Base-by-base conservation (phyloP, 1,284 basidiomycete species). In the Mycena citricolor region DNA sequence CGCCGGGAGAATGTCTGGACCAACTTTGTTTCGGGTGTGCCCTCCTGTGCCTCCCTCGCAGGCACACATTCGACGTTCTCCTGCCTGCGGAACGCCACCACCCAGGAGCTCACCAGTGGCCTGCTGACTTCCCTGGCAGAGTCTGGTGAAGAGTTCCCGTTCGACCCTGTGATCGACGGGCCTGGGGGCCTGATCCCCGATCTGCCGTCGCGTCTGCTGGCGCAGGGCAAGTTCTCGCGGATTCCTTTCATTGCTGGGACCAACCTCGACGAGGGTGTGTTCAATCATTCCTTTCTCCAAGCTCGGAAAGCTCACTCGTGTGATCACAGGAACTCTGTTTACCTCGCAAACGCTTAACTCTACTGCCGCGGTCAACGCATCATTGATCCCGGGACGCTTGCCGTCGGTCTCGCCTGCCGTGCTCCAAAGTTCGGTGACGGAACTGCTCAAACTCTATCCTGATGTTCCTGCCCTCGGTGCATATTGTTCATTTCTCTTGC, bases 231-330 rank as follows among this genome's bases (percentile, higher is more conserved):
- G 6, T 74, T 73, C 48, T 61, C 70, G 3, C 52, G 58, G 5
- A 33, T 77, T 2, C 74, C 76, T 2, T 72, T 74, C 49, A 75
- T 78, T 28, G 61, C 71, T 14, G 74, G 75, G 5, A 73, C 72
- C 1, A 68, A 67, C 46, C 58, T 71, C 3, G 73, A 77, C 45
- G 74, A 77, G 61, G 73, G 74, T 71, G 33, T 12, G 53, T 33
- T 6, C 7, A 12, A 17, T 17, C 21, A 4, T 19, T 8, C 7
- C 22, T 6, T 21, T 14, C 21, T 11, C 17, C 17, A 23, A 6
- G n/a, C 29, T 24, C 21, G 36, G 13, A 39, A 32, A 17, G 35
- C 17, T 23, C 16, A 25, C 34, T 35, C 29, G n/a, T 40, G 14
- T 26, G 7, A 14, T 12, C 39, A 32, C 33, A 72, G 72, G 67